Percentiles rank a stretch among this genome's conserved stretches.
These are phyloP conservation scores for Boletus sp. DNA, from an alignment of 768 basidiomycete species.

Conservation along the genomic window DNA sequence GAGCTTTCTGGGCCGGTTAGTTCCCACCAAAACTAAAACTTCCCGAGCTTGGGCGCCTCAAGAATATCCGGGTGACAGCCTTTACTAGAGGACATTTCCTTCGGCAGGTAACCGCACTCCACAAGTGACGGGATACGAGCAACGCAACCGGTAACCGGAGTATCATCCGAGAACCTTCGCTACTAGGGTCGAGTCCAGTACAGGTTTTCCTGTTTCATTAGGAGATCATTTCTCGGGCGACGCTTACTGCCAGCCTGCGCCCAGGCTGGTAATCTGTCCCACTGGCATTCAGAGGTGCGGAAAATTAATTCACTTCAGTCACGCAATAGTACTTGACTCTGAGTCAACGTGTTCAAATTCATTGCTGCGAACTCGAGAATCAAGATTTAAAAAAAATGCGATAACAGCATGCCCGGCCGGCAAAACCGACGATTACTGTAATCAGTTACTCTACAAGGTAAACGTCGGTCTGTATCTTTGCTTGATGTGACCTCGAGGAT, in stretches of 20 bases:
- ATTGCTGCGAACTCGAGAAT: slow-evolving; percentile 6
- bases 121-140: background rate
- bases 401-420: slow-evolving; percentile 21
- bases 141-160: no score
- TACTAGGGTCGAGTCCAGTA: no score
- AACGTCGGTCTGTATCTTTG: slow-evolving; percentile 12
- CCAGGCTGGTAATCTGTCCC: no score
- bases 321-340: background rate
- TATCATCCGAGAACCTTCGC: no score
- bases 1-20: slow-evolving; percentile 23
- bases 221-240: no score
- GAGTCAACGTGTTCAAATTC: background rate
- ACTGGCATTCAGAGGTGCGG: background rate
- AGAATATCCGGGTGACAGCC: slow-evolving; percentile 3
- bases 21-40: slow-evolving; percentile 29
- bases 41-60: slow-evolving; percentile 18
- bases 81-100: no score
- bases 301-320: slow-evolving; percentile 8
- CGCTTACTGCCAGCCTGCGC: no score
- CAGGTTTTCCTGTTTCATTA: no score
- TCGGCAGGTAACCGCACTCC: no score
- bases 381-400: slow-evolving; percentile 6
- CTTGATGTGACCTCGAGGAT: slow-evolving; percentile 20
- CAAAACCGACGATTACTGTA: slow-evolving; percentile 14
- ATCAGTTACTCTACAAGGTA: slow-evolving; percentile 9